These are phyloP conservation scores for Suillus cothurnatus DNA, from an alignment of 768 basidiomycete genomes.

Conservation along the genomic window DNA sequence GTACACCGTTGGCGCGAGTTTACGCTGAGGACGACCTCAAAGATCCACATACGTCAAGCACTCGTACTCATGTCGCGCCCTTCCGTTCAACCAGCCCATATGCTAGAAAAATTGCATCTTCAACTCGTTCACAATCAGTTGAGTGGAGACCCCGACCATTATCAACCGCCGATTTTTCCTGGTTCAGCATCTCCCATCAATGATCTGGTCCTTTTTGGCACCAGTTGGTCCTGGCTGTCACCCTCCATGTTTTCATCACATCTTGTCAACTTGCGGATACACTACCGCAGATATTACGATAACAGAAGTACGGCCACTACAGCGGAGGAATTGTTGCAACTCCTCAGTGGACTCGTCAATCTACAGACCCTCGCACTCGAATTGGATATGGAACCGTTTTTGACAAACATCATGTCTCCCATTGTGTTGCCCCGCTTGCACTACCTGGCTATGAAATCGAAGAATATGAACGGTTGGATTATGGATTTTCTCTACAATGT, in stretches of 20 bases:
- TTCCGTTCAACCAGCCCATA: neutral
- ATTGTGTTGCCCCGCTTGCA: neutral
- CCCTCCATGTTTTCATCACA: neutral
- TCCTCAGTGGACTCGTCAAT: neutral
- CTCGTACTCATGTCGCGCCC: neutral
- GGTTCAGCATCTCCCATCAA: neutral
- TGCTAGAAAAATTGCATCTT: neutral
- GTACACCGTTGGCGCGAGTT: constrained; percentile 2
- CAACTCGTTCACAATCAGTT: neutral
- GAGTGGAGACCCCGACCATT: neutral
- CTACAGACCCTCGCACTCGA: neutral
- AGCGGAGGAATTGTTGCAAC: neutral
- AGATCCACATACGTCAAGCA: neutral
- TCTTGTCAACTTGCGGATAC: neutral
- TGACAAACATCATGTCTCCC: neutral
- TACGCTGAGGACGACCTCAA: neutral
- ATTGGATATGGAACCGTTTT: neutral
- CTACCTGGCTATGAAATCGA: neutral
- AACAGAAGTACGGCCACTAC: neutral
- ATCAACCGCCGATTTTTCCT: neutral
- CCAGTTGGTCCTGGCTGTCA: neutral
- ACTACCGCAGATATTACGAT: neutral
- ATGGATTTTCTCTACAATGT: neutral
- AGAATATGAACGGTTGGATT: neutral
- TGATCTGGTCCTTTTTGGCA: neutral